These are phyloP conservation scores for Magnolia changhungtana DNA, from an alignment of 164 flowering plant genomes.

Conservation along the genomic window DNA sequence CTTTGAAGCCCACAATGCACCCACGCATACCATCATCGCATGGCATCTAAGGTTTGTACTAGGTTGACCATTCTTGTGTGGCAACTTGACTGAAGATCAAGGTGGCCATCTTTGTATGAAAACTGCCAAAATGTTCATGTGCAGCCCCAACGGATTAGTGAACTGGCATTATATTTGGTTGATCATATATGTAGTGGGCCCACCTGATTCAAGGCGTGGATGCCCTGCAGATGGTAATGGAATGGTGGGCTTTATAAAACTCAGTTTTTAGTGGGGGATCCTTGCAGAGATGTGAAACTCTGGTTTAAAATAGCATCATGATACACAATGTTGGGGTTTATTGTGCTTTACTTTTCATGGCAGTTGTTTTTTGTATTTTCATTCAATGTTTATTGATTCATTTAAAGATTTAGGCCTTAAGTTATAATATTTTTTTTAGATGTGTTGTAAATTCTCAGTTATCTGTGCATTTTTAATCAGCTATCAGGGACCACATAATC, in stretches of 20 bases:
- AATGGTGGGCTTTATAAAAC: too few relatives aligned
- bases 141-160: neutral
- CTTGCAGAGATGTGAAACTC: neutral
- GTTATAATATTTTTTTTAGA: too few relatives aligned
- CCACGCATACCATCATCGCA: too few relatives aligned
- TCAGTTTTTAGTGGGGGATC: neutral
- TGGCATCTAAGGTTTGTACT: too few relatives aligned
- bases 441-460: too few relatives aligned
- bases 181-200: neutral
- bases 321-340: neutral
- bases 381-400: neutral
- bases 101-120: too few relatives aligned
- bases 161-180: too few relatives aligned
- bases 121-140: neutral
- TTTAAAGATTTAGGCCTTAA: neutral
- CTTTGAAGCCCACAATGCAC: too few relatives aligned
- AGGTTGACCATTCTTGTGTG: too few relatives aligned
- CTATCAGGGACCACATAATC: conserved; percentile 81
- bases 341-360: too few relatives aligned
- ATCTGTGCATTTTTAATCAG: conserved; percentile 32
- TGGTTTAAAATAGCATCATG: neutral
- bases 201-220: neutral
- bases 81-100: too few relatives aligned
- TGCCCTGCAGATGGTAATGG: neutral
- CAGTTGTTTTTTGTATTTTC: neutral